These are phyloP conservation scores for Huntiella omanensis DNA, from an alignment of 2,329 filamentous ascomycete genomes.

Conservation along the genomic window DNA sequence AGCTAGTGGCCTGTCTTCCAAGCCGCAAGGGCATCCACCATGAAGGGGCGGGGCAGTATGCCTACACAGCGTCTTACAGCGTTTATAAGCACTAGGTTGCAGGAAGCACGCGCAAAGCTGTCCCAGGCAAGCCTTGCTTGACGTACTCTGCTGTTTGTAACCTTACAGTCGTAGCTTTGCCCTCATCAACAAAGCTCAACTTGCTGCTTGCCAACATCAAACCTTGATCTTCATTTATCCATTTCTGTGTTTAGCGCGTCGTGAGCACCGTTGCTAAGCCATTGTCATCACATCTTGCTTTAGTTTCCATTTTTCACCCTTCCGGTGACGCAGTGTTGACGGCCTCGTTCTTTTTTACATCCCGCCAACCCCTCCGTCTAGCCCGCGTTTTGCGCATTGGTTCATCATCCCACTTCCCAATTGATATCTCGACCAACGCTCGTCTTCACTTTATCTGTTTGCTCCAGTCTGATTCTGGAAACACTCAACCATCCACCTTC, in stretches of 20 bases:
- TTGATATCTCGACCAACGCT: slow-evolving; percentile 12
- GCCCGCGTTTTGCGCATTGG: not conserved
- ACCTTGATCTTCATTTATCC: not conserved
- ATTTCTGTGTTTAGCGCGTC: too few relatives aligned
- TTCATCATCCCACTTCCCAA: slow-evolving; percentile 6
- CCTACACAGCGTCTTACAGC: not conserved
- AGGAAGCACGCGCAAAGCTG: too few relatives aligned
- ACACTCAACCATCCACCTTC: not conserved
- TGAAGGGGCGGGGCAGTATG: not conserved
- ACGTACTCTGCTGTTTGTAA: slow-evolving; percentile 16
- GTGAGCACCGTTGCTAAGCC: too few relatives aligned
- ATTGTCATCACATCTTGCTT: too few relatives aligned
- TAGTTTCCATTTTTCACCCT: too few relatives aligned
- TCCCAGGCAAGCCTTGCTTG: slow-evolving; percentile 23
- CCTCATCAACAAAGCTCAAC: not conserved
- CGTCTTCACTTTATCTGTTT: slow-evolving; percentile 8
- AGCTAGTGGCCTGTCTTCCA: not conserved
- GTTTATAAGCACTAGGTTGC: too few relatives aligned
- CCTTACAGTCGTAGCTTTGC: not conserved
- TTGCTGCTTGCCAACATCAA: not conserved
- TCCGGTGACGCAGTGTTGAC: too few relatives aligned
- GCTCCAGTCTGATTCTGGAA: not conserved
- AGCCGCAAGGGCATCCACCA: slow-evolving; percentile 2
- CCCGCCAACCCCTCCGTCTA: not conserved
- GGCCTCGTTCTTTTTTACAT: too few relatives aligned